Evolutionary conservation across 257 asterid genomes (phyloP), one percentile per base, ranked within the genome.

Genomic region (Fraxinus quadrangulata): DNA sequence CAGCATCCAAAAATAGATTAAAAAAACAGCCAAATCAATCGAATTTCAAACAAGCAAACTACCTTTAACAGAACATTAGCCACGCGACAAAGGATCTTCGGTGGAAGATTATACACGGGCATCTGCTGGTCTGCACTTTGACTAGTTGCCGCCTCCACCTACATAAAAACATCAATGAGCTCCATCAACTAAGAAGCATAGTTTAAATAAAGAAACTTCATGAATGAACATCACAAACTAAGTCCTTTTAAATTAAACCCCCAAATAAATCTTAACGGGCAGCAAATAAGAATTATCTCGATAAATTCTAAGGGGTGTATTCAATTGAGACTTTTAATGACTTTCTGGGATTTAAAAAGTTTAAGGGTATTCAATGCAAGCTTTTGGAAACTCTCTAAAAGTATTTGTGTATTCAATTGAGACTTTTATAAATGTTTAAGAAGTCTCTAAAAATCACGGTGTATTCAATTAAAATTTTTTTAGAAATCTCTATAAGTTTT

Each of bases 81-180:
- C 75, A 95, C 99, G 19, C 94, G 92, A 77, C 99, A 95, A 6
- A 95, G 91, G 80, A 95, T 95, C 88, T 95, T 95, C 71, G 97
- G 78, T 21, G 97, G 96, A 63, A 91, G 97, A 89, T 93, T 78
- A 85, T 95, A 95, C 78, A 89, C 61, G 4, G 98, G 99, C 96
- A 95, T 91, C 86, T 92, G 94, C 86, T 93, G 93, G 78, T 93
- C 98, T 63, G 96, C 93, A 72, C 89, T 85, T 81, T 95, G 99
- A 90, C 89, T 91, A 37, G 99, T 95, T 24, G 98, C 92, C 37
- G 97, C 99, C 85, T 90, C 99, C 83, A 95, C 99, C 99, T 95
- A 79, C 34, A 12, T 72, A 73, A 61, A 80, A 76, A 63, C 69
- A 24, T 10, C 5, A 61, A 61, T 8, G 24, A 72, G 23, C 36